A percentile compares a stretch with the other conserved stretches of the same genome.
These are phyloP conservation scores for Chenopodium berlandieri DNA, from an alignment of 148 eudicot genomes.

Conservation along the genomic window DNA sequence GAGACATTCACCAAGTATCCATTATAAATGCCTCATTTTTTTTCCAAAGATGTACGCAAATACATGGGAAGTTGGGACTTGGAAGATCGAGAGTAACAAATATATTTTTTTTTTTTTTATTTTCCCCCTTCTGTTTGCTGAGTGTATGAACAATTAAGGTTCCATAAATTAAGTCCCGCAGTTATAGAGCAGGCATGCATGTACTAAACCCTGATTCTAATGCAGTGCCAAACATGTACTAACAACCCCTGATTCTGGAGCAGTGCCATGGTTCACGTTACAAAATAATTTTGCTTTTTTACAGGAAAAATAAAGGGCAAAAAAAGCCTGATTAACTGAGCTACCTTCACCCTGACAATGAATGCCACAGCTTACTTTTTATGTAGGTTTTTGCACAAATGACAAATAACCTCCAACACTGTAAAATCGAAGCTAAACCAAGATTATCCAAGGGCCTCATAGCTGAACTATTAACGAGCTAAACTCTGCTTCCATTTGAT, in stretches of 20 bases:
- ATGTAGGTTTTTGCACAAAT: background rate
- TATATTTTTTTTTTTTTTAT: background rate
- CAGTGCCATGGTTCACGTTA: conserved; percentile 22
- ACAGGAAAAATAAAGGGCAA: conserved; percentile 23
- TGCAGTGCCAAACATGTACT: conserved; percentile 12
- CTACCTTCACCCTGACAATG: conserved; percentile 18
- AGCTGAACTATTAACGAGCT: conserved; percentile 1
- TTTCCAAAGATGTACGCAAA: too few species aligned
- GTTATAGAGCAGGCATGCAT: background rate
- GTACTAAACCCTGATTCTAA: background rate
- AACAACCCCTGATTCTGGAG: conserved; percentile 22
- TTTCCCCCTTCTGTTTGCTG: background rate
- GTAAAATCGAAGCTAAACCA: background rate
- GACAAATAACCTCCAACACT: background rate
- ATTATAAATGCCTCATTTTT: too few species aligned
- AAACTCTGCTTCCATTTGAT: conserved; percentile 11
- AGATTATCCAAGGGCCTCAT: conserved; percentile 1
- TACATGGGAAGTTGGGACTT: too few species aligned
- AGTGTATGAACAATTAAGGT: background rate
- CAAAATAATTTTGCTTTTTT: conserved; percentile 23
- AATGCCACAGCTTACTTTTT: conserved; percentile 1
- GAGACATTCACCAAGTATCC: too few species aligned
- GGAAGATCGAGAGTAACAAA: background rate
- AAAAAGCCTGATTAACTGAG: conserved; percentile 5
- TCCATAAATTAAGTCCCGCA: background rate